A percentile compares a stretch with the other conserved stretches of the same genome.
Evolutionary conservation across 352 stramenopile genomes (phyloP).

Genomic region (Pseudoperonospora humuli): DNA sequence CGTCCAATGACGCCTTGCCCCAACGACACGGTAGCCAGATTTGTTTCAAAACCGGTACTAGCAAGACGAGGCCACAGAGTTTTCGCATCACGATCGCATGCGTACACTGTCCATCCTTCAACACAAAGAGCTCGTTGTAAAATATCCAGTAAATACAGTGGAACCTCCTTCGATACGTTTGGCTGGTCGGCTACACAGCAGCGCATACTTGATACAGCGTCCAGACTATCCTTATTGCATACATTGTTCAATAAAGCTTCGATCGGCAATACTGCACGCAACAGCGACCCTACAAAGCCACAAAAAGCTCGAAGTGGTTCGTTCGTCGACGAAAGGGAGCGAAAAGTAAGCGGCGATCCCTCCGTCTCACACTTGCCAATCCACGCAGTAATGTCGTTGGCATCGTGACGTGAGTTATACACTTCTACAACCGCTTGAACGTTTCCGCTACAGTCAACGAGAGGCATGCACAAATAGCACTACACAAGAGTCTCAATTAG

Average conservation of each 20-base stretch:
- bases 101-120: conserved; percentile 53
- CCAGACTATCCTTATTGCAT: background rate
- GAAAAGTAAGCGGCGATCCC: conserved; percentile 6
- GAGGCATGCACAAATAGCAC: conserved; percentile 65
- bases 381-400: conserved; percentile 33
- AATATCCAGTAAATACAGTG: conserved; percentile 32
- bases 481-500: conserved; percentile 2
- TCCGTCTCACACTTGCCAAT: conserved; percentile 26
- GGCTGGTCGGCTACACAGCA: background rate
- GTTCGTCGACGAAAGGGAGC: conserved; percentile 9
- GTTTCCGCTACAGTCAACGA: conserved; percentile 41
- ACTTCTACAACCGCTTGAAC: conserved; percentile 60
- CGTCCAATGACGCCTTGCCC: conserved; percentile 51
- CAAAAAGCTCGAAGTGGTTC: conserved; percentile 55
- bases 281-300: conserved; percentile 47
- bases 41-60: conserved; percentile 13
- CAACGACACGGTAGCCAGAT: conserved; percentile 33
- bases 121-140: conserved; percentile 43
- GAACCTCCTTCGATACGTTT: background rate
- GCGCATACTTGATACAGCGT: conserved; percentile 3
- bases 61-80: conserved; percentile 42
- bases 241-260: conserved; percentile 16
- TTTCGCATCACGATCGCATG: conserved; percentile 41
- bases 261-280: conserved; percentile 38
- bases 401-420: conserved; percentile 54